Base-by-base conservation (phyloP, 768 basidiomycete genomes). In the Hydnomerulius pinastri region DNA sequence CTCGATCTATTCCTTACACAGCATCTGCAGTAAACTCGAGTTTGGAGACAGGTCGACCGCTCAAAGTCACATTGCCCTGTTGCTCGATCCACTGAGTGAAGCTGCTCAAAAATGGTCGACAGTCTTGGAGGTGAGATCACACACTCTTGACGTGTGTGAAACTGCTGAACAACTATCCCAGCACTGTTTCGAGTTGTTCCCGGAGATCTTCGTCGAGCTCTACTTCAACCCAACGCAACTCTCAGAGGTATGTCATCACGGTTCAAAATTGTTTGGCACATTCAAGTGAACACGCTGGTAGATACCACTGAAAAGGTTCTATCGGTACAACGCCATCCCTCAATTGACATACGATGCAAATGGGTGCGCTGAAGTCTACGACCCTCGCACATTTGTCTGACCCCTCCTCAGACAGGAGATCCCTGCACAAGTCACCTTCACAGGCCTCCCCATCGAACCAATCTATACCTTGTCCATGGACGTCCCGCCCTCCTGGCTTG, bases 381-480 rank as follows among this genome's bases (percentile, higher is more conserved):
- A n/a, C n/a, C n/a, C n/a, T n/a, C n/a, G n/a, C n/a, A n/a, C n/a
- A n/a, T n/a, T n/a, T n/a, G n/a, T 2, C 3, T 60, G 36, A 64
- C 18, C 27, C 5, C 35, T 35, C 29, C 33, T n/a, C 35, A 90
- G 87, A 1, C 64, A 76, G 25, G 88, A 92, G 59, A 60, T 81
- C 11, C 71, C 78, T 2, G 74, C 86, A 0, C 72, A 75, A 18
- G 78, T 85, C 1, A 66, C 73, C 3, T 98, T 99, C 69, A 74
- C 76, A 8, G 78, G 77, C 45, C 75, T 99, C 8, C 94, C 96
- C 0, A 67, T 79, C 2, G 88, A 94, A 10, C 91, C 94, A 0
- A 92, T 99, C 49, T 92, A 94, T 60, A 98, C 96, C 0, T 77
- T 98, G n/a, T 83, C 84, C 4, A 87, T 97, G 81, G 96, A 98